Evolutionary conservation across 805 yeast species (phyloP), one percentile per base, ranked within the genome.

Genomic region (Zygotorulaspora chibaensis): DNA sequence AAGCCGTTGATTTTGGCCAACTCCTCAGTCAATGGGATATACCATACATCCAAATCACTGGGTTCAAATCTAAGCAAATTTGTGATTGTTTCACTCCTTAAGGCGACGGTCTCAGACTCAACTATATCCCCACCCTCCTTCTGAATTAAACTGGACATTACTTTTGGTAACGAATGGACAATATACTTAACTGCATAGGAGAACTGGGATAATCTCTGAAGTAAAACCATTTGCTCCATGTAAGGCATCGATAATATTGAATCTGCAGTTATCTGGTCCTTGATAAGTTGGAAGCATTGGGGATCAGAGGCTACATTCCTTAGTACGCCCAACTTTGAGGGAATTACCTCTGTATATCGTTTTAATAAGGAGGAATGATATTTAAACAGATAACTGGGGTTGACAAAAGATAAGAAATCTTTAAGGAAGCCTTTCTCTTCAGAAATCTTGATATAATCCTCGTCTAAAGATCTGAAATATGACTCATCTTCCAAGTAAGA

Each of bases 191-290:
- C 48, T 4, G 57, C 48, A 42, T 62, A 50, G 1, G 47, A 16
- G 43, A 41, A 57, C 33, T 51, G 54, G 2, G 67, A 48, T 28
- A 64, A 9, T 26, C 53, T 53, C 43, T 61, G 56, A 7, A 62
- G 38, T 13, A 64, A 31, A 8, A 56, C 58, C 65, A 64, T 60
- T 44, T 62, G 66, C 46, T 63, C 67, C 39, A 54, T 38, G 42
- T 62, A 64, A 25, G 67, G 67, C 56, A 64, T 44, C 4, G 40
- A 35, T 26, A 61, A 30, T 10, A 64, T 53, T 3, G 45, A 12
- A 10, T 46, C 52, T 7, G 63, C 41, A 2, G 48, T 51, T 10
- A 63, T 31, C 13, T 53, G 46, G 13, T 39, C 39, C 39, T 55
- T 54, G 8, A 64, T 43, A 11, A 53, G 30, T 2, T 49, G n/a